Evolutionary conservation across 345 rosid genomes (phyloP), one percentile per base, ranked within the genome.

Genomic region (Fremontodendron californicum): DNA sequence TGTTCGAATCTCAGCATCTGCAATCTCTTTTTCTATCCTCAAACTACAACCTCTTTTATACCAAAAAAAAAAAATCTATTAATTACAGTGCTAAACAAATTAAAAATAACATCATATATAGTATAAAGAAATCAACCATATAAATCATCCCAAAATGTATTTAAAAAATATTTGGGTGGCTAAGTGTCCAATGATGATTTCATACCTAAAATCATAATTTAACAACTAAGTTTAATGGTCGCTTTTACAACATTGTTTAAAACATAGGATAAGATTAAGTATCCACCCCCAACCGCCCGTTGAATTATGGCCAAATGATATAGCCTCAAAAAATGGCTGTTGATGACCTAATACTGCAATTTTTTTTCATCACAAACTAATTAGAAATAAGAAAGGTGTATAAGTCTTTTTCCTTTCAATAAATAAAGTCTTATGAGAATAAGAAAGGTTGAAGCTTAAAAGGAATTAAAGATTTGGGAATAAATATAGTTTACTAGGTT

Each of bases 171-270:
- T 23, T 39, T 23, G 27, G 62, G 60, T 72, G 40, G 75, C 71
- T 27, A 31, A 10, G n/a, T 29, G 75, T 31, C 19, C 1, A 2
- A 4, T 9, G 3, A 71, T 52, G 23, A 33, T 71, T 16, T 31
- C 62, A 29, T 35, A 73, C 76, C 65, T n/a, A 73, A 73, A 9
- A 40, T 2, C 13, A 73, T 73, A 16, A 72, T 29, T 18, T 49
- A 72, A 29, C 3, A 51, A 37, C 57, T 37, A 52, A 54, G 40
- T n/a, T 3, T 61, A 5, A 13, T 29, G 40, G 40, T 61, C 10
- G 40, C 66, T 61, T 57, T 61, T 31, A 29, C 39, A 15, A 29
- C 1, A 19, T 54, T 33, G 2, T 49, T 19, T 54, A 33, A 54
- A 15, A 42, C 10, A n/a, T 9, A 6, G 39, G 27, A 23, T n/a